phyloP scores from a whole-genome alignment of 441 rosid genomes.

The Gossypium lobatum region DNA sequence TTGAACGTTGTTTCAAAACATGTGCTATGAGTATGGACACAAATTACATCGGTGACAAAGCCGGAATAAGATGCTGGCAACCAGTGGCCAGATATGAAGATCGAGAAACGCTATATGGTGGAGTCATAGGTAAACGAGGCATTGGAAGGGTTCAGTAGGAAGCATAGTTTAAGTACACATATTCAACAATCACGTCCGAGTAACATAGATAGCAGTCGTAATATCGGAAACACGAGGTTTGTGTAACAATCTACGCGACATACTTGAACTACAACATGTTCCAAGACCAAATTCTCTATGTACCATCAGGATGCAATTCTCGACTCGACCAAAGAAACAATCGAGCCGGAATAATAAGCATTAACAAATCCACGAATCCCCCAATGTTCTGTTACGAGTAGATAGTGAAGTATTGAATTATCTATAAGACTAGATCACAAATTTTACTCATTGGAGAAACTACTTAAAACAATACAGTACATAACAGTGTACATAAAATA shows the following conservation, averaged over 20 bases:
- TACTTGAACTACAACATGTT: background rate
- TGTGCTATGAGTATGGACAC: constrained; percentile 81
- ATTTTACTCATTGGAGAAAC: background rate
- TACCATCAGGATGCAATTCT: background rate
- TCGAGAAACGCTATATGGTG: constrained; percentile 32
- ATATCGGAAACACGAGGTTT: background rate
- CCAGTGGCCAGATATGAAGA: constrained; percentile 66
- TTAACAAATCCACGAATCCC: background rate
- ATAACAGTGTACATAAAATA: constrained; percentile 1
- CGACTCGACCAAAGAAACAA: background rate
- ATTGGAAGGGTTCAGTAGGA: constrained; percentile 52
- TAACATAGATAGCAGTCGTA: background rate
- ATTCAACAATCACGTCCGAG: background rate
- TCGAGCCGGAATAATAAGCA: background rate
- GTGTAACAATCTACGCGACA: background rate
- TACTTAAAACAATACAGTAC: constrained; percentile 4
- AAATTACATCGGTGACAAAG: constrained; percentile 31
- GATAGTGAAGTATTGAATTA: background rate
- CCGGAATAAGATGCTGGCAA: constrained; percentile 70
- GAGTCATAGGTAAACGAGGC: constrained; percentile 38
- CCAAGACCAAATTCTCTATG: background rate
- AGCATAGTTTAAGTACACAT: constrained; percentile 16
- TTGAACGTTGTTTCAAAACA: constrained; percentile 18
- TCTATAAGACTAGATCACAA: background rate
- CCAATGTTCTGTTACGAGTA: background rate